Evolutionary conservation across 495 filamentous ascomycete genomes (phyloP).

Genomic region (Hypoxylon subgilvum): DNA sequence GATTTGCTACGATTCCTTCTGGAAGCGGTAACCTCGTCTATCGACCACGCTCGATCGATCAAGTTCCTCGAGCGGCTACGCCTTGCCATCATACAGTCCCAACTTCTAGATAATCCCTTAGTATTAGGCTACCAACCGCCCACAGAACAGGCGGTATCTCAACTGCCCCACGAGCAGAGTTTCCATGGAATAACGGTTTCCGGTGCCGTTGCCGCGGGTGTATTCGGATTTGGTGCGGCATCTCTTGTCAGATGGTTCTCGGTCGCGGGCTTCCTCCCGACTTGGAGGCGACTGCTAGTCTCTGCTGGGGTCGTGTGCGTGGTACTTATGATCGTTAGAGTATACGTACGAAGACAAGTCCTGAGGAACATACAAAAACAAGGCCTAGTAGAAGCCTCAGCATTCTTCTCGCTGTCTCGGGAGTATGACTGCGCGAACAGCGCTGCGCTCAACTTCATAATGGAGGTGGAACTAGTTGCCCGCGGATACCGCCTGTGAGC

Average conservation of each 20-base stretch:
- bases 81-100: constrained; percentile 93
- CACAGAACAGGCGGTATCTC: constrained; percentile 31
- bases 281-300: constrained; percentile 63
- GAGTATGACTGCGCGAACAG: constrained; percentile 81
- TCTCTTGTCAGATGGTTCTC: constrained; percentile 75
- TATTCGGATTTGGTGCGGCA: constrained; percentile 70
- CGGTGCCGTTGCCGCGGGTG: constrained; percentile 55
- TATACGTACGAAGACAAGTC: constrained; percentile 81
- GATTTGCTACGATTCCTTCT: constrained; percentile 41
- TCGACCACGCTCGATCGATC: constrained; percentile 81
- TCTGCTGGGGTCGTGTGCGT: constrained; percentile 63
- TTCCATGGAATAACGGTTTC: constrained; percentile 43
- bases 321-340: constrained; percentile 65
- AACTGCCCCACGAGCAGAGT: constrained; percentile 25
- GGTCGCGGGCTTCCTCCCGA: constrained; percentile 52
- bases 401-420: constrained; percentile 76
- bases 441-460: constrained; percentile 82
- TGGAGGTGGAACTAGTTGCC: constrained; percentile 95
- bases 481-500: constrained; percentile 89
- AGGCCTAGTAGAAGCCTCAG: constrained; percentile 73
- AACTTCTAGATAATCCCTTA: constrained; percentile 65
- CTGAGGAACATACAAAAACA: constrained; percentile 80
- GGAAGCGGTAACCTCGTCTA: constrained; percentile 71
- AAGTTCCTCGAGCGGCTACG: constrained; percentile 94
- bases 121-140: constrained; percentile 32